Evolutionary conservation across 2,329 filamentous ascomycete species (phyloP).

Genomic region (Ophiocordyceps camponoti-rufipedis): DNA sequence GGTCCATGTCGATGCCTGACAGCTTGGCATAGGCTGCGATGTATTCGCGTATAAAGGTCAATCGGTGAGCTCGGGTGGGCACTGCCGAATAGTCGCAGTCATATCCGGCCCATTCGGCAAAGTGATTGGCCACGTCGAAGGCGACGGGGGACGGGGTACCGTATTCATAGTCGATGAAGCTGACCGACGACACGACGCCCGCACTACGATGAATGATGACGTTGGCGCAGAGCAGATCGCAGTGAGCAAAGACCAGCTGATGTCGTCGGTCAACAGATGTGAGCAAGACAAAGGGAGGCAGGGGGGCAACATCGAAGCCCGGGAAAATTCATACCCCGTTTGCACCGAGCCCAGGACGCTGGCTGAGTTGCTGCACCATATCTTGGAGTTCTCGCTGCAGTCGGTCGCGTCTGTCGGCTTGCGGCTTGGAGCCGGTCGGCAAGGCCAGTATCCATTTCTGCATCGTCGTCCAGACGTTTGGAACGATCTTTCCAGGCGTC

Average conservation of each 20-base stretch:
- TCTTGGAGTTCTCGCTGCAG: constrained; percentile 60
- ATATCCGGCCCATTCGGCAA: constrained; percentile 95
- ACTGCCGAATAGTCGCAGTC: constrained; percentile 79
- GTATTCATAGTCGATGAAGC: constrained; percentile 98
- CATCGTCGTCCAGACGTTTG: constrained; percentile 88
- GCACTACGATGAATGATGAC: constrained; percentile 54
- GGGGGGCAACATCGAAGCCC: constrained; percentile 32
- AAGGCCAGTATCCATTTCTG: constrained; percentile 89
- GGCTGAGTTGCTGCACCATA: constrained; percentile 53
- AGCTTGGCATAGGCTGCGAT: constrained; percentile 51
- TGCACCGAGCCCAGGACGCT: constrained; percentile 57
- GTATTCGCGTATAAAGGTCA: constrained; percentile 71
- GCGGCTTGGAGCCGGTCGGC: constrained; percentile 50
- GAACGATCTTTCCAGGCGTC: constrained; percentile 51
- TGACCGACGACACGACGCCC: constrained; percentile 21
- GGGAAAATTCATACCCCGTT: constrained; percentile 39
- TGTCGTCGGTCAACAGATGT: neutral
- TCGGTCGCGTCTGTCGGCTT: constrained; percentile 45
- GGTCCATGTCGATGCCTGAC: constrained; percentile 23
- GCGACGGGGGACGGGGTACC: constrained; percentile 84
- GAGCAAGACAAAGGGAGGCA: neutral
- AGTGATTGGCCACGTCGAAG: constrained; percentile 95
- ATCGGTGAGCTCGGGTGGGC: constrained; percentile 59
- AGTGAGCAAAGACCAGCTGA: constrained; percentile 81
- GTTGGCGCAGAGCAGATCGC: constrained; percentile 90